Conservation (phyloP, 305 asterid species). For the Fraxinus latifolia region DNA sequence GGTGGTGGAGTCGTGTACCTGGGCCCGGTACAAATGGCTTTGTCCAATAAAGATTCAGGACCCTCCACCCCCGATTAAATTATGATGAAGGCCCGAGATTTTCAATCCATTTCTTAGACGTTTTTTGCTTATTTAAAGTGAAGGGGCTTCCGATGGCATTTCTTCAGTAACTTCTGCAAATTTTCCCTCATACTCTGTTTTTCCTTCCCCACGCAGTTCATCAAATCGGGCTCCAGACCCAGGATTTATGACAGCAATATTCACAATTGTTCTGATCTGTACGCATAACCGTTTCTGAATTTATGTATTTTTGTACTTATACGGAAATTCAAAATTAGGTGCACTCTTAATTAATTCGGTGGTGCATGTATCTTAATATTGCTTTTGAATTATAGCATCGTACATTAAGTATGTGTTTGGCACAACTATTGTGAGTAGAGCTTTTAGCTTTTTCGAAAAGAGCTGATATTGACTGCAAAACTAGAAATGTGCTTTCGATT, state of each 20-base stretch:
- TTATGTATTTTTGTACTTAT: background rate
- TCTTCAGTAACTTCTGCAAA: background rate
- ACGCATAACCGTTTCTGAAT: background rate
- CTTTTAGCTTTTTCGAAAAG: background rate
- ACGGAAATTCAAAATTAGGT: background rate
- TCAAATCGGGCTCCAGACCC: background rate
- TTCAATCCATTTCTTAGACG: background rate
- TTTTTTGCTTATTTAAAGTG: background rate
- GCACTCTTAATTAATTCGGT: background rate
- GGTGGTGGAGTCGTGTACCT: too few relatives aligned
- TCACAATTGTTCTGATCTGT: background rate
- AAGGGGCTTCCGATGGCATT: background rate
- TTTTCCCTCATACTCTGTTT: background rate
- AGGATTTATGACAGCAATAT: background rate
- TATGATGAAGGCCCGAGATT: background rate
- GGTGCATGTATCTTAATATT: background rate
- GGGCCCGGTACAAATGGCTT: too few relatives aligned
- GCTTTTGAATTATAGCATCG: background rate
- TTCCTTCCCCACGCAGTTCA: background rate
- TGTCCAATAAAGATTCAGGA: too few relatives aligned
- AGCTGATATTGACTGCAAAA: background rate
- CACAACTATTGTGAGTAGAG: background rate
- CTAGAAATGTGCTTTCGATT: background rate
- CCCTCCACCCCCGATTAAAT: background rate
- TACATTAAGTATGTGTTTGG: background rate